Conservation (phyloP, 805 yeast genomes). For the Cephaloascus albidus region DNA sequence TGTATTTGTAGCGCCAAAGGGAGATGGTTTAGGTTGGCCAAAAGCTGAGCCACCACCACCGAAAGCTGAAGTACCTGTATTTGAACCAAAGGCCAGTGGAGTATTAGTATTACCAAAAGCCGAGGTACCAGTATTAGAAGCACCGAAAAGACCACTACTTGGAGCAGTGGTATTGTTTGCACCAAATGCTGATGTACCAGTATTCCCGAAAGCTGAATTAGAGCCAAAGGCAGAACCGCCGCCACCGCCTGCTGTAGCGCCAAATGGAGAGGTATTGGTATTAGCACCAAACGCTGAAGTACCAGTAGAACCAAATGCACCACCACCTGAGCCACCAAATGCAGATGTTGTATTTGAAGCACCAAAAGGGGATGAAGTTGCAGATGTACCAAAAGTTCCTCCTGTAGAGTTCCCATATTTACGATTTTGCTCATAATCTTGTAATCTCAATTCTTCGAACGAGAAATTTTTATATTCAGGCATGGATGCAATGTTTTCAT, state of each 20-base stretch:
- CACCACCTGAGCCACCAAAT: constrained; percentile 8
- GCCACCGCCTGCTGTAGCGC: constrained; percentile 8
- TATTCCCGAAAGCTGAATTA: constrained; percentile 5
- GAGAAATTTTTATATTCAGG: constrained; percentile 81
- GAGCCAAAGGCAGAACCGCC: constrained; percentile 16
- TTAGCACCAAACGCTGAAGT: constrained; percentile 8
- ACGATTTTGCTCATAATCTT: constrained; percentile 75
- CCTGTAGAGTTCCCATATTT: constrained; percentile 40
- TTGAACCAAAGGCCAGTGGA: constrained; percentile 11
- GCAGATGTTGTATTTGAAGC: constrained; percentile 8
- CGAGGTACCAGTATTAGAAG: constrained; percentile 6
- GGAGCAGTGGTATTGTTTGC: constrained; percentile 7
- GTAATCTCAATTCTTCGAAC: constrained; percentile 79
- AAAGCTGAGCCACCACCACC: constrained; percentile 9
- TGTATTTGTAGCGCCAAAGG: constrained; percentile 29
- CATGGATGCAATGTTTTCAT: constrained; percentile 77
- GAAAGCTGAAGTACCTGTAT: constrained; percentile 6
- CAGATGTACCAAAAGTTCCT: constrained; percentile 21
- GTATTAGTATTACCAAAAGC: constrained; percentile 15
- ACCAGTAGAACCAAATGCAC: constrained; percentile 14
- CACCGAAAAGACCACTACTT: constrained; percentile 3
- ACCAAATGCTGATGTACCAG: constrained; percentile 8
- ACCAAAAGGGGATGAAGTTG: constrained; percentile 21
- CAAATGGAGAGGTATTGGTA: constrained; percentile 12
- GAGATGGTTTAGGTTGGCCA: constrained; percentile 18